Conservation (phyloP, 805 yeast species). For the Schizosaccharomyces pombe region DNA sequence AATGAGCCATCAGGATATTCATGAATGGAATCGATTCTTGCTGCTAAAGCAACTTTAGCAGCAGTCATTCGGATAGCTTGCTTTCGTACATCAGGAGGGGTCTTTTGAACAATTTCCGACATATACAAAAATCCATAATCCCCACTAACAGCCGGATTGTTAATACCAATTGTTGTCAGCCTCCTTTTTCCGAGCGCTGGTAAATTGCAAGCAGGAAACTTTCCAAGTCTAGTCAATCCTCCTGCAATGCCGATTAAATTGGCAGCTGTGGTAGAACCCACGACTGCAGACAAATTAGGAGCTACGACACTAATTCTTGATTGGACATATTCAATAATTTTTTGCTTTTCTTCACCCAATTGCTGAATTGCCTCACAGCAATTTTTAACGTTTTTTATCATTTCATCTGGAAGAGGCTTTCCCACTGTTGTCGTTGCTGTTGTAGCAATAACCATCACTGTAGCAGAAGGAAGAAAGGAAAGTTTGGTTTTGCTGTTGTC, state of each 20-base stretch:
- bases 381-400: conserved; percentile 19
- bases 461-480: conserved; percentile 33
- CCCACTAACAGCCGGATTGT: conserved; percentile 21
- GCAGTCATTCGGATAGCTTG: conserved; percentile 60
- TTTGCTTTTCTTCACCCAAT: conserved; percentile 22
- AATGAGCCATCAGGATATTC: conserved; percentile 23
- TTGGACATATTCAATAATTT: conserved; percentile 32
- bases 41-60: conserved; percentile 59
- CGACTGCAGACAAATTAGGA: conserved; percentile 53
- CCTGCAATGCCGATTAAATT: conserved; percentile 48
- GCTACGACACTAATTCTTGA: conserved; percentile 35
- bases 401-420: conserved; percentile 14
- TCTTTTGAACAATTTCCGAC: conserved; percentile 32
- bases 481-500: conserved; percentile 6
- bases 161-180: conserved; percentile 18
- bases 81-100: conserved; percentile 33
- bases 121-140: conserved; percentile 50
- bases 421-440: conserved; percentile 32
- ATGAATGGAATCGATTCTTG: conserved; percentile 47
- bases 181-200: conserved; percentile 48
- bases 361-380: conserved; percentile 27
- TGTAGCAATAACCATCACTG: conserved; percentile 49
- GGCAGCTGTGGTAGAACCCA: conserved; percentile 53
- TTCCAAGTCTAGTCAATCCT: conserved; percentile 39
- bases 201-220: conserved; percentile 61